These are phyloP conservation scores for Auxenochlorella pyrenoidosa DNA, from an alignment of 139 green algal genomes.

Conservation along the genomic window DNA sequence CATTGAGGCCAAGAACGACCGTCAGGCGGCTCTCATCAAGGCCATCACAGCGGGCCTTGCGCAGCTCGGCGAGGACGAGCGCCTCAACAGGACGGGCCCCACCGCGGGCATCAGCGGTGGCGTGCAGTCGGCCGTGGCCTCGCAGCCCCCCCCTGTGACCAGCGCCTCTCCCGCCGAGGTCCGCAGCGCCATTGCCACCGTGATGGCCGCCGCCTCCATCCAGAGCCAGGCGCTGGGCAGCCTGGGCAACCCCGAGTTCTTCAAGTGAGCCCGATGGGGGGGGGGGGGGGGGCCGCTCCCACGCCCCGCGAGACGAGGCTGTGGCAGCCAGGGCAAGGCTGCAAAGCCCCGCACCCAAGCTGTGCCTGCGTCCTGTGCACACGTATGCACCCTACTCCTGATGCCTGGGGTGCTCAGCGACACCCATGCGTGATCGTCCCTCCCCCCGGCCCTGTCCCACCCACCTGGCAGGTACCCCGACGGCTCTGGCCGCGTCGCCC, in stretches of 20 bases:
- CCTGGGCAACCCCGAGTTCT: not conserved
- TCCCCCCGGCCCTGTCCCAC: no score
- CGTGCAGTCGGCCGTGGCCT: not conserved
- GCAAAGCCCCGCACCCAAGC: no score
- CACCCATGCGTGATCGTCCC: no score
- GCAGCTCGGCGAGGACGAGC: not conserved
- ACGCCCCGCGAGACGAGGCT: no score
- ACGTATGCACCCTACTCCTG: no score
- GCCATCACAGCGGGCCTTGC: not conserved
- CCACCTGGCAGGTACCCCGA: not conserved
- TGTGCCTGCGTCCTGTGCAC: no score
- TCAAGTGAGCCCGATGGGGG: not conserved
- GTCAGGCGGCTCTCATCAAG: not conserved
- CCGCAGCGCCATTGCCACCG: not conserved
- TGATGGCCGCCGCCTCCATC: not conserved
- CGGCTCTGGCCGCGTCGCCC: not conserved
- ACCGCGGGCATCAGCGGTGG: not conserved
- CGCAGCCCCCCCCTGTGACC: not conserved
- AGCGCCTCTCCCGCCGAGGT: not conserved
- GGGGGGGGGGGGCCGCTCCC: no score
- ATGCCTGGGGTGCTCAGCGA: no score
- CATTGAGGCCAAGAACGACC: not conserved
- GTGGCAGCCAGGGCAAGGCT: no score
- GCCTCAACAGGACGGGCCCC: not conserved
- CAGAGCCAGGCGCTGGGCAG: not conserved